Conservation (phyloP, 164 flowering plant genomes). For the Berberis thunbergii region DNA sequence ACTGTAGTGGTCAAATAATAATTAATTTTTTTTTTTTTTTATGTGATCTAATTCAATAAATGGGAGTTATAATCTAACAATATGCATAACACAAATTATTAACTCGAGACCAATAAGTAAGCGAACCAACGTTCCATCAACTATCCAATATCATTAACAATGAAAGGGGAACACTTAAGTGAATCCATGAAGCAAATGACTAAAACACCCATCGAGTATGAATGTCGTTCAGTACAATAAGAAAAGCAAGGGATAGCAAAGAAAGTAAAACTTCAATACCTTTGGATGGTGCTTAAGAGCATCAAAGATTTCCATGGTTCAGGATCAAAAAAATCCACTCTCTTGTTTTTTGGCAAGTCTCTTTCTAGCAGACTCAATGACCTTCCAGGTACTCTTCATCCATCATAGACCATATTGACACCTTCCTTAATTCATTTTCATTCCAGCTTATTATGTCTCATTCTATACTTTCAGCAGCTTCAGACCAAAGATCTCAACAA, state of each 20-base stretch:
- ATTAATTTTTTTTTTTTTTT: too few relatives aligned
- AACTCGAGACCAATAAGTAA: too few relatives aligned
- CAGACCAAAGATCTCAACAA: neutral
- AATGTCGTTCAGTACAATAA: neutral
- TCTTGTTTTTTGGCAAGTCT: conserved; percentile 72
- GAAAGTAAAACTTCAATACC: conserved; percentile 23
- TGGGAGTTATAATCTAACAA: too few relatives aligned
- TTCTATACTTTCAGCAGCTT: neutral
- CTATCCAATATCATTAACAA: too few relatives aligned
- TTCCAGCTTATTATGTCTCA: conserved; percentile 21
- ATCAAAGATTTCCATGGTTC: conserved; percentile 72
- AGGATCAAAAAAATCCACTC: conserved; percentile 84
- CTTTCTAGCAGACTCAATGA: conserved; percentile 47
- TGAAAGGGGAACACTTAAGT: too few relatives aligned
- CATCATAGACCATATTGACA: conserved; percentile 29
- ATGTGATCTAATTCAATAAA: too few relatives aligned
- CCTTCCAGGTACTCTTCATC: conserved; percentile 29
- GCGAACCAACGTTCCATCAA: too few relatives aligned
- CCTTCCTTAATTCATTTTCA: conserved; percentile 12
- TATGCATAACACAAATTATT: too few relatives aligned
- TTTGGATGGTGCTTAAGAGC: conserved; percentile 41
- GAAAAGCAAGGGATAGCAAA: neutral
- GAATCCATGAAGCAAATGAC: neutral
- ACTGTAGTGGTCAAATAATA: too few relatives aligned
- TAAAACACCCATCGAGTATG: neutral